Percentiles rank a stretch among this genome's conserved stretches.
These are phyloP conservation scores for Starmerella bombicola DNA, from an alignment of 805 yeast species.

Conservation along the genomic window DNA sequence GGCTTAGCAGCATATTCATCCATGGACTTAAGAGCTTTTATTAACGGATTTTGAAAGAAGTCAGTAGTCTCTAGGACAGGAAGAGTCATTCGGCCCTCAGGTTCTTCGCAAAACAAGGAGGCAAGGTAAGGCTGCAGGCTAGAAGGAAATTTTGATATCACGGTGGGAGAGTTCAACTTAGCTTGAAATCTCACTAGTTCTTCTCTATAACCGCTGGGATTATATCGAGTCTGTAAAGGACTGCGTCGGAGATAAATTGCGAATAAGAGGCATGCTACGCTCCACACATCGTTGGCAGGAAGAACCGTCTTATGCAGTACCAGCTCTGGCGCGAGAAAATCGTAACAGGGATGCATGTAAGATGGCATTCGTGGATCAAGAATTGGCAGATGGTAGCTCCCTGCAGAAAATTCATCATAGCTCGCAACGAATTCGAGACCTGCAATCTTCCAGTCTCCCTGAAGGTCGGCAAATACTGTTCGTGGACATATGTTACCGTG, in stretches of 20 bases:
- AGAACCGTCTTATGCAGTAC: conserved; percentile 51
- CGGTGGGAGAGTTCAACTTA: conserved; percentile 30
- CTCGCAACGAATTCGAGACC: conserved; percentile 50
- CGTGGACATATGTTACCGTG: conserved; percentile 72
- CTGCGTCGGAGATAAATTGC: conserved; percentile 47
- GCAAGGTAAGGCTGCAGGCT: conserved; percentile 25
- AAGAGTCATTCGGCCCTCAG: conserved; percentile 46
- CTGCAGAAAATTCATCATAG: conserved; percentile 38
- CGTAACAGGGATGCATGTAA: conserved; percentile 56
- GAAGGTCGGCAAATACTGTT: conserved; percentile 58
- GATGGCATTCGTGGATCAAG: conserved; percentile 63
- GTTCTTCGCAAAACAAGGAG: conserved; percentile 35
- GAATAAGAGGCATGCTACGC: conserved; percentile 66
- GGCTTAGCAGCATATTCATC: conserved; percentile 74
- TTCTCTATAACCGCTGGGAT: conserved; percentile 38
- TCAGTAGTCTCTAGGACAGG: conserved; percentile 58
- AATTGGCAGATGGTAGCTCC: conserved; percentile 55
- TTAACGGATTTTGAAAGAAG: conserved; percentile 70
- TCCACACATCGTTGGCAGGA: conserved; percentile 67
- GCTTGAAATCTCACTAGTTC: conserved; percentile 34
- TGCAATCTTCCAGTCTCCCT: conserved; percentile 84
- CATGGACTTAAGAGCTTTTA: conserved; percentile 65
- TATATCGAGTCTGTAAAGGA: conserved; percentile 39
- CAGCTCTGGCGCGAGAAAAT: conserved; percentile 77
- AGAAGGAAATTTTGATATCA: conserved; percentile 41